phyloP scores from a whole-genome alignment of 139 green algal species.

The Nannochloris sp. region DNA sequence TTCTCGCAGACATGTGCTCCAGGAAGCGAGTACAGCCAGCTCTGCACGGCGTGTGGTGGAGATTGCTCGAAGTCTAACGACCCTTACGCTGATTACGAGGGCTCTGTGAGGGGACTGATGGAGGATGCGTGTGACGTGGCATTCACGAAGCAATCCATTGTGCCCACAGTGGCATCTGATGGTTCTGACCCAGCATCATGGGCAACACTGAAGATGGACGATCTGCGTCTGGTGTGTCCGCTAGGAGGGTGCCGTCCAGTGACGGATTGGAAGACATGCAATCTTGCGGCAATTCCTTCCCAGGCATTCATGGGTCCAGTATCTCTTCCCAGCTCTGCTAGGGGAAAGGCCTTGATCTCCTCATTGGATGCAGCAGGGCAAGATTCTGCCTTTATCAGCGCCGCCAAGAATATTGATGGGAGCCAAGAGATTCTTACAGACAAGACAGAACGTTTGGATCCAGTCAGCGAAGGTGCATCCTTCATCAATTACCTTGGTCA shows the following conservation, averaged over 20 bases:
- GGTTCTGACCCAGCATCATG: slow-evolving; percentile 7
- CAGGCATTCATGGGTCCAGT: slow-evolving; percentile 21
- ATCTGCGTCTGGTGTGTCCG: slow-evolving; percentile 23
- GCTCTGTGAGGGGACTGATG: slow-evolving; percentile 36
- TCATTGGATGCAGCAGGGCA: slow-evolving; percentile 8
- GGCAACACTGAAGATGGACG: slow-evolving; percentile 13
- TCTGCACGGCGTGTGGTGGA: slow-evolving; percentile 26
- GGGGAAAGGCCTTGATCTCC: slow-evolving; percentile 4
- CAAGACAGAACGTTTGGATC: slow-evolving; percentile 1
- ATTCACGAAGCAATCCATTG: slow-evolving; percentile 34
- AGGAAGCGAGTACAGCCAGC: background rate
- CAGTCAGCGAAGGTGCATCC: background rate
- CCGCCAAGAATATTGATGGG: background rate
- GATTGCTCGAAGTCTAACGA: slow-evolving; percentile 18
- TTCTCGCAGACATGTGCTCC: slow-evolving; percentile 22
- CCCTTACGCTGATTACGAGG: slow-evolving; percentile 30
- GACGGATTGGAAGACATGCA: slow-evolving; percentile 15
- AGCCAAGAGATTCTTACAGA: background rate
- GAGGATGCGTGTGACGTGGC: slow-evolving; percentile 41
- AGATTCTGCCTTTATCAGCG: background rate
- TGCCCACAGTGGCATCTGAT: slow-evolving; percentile 11
- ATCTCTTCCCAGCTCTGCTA: slow-evolving; percentile 13
- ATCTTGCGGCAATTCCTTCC: slow-evolving; percentile 10
- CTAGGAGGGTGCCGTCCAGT: slow-evolving; percentile 15
- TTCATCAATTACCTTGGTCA: slow-evolving; percentile 14